Evolutionary conservation across 495 filamentous ascomycete genomes (phyloP).

Genomic region (Lichenothelia convexa): DNA sequence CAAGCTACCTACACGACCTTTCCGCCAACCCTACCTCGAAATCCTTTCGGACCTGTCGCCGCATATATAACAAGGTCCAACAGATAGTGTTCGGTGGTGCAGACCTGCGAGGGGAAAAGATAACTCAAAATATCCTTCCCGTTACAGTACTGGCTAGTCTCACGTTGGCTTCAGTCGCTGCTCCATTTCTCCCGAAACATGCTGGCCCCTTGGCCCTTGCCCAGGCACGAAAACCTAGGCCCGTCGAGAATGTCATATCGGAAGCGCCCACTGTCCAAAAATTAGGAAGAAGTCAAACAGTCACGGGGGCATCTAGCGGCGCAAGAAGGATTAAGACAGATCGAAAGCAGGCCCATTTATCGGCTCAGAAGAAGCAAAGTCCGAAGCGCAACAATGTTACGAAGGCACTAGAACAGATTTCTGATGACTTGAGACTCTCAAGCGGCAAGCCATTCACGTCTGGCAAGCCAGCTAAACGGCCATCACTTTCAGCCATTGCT

Average conservation of each 20-base stretch:
- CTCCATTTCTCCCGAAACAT: conserved; percentile 26
- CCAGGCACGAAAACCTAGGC: conserved; percentile 49
- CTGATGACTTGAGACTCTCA: no score
- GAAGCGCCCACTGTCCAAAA: conserved; percentile 31
- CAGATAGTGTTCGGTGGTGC: conserved; percentile 55
- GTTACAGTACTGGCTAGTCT: conserved; percentile 55
- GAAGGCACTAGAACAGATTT: no score
- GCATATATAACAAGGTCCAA: conserved; percentile 66
- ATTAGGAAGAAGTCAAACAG: conserved; percentile 44
- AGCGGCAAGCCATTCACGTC: not conserved
- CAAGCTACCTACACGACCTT: conserved; percentile 63
- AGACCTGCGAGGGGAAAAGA: conserved; percentile 45
- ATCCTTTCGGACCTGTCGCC: conserved; percentile 51
- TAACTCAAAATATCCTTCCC: conserved; percentile 56
- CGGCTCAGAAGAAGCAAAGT: no score
- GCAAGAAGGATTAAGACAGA: conserved; percentile 26
- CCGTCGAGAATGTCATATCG: conserved; percentile 33
- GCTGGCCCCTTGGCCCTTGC: conserved; percentile 56
- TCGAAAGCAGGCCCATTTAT: no score
- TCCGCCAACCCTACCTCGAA: conserved; percentile 45
- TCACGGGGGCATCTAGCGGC: conserved; percentile 29
- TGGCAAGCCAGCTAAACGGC: conserved; percentile 4
- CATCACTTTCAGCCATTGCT: conserved; percentile 7
- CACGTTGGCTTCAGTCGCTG: conserved; percentile 41
- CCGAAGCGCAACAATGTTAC: conserved; percentile 14